phyloP scores from a whole-genome alignment of 2,329 filamentous ascomycete genomes.

The Cryphonectria parasitica region DNA sequence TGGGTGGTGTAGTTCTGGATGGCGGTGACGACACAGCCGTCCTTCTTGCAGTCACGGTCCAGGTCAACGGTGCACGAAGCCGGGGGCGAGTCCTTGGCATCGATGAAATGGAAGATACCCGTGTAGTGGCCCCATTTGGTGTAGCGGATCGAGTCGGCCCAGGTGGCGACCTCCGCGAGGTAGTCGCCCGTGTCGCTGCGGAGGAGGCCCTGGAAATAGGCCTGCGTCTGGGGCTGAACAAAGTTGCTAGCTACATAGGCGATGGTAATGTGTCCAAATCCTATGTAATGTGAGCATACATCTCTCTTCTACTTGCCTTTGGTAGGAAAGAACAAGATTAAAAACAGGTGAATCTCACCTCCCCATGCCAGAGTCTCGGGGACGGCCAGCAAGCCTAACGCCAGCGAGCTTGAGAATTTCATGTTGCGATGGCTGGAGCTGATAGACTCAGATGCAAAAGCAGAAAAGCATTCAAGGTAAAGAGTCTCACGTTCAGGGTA shows the following conservation, averaged over 20 bases:
- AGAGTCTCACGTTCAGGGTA: background rate
- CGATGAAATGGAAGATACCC: conserved; percentile 70
- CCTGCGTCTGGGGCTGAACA: conserved; percentile 58
- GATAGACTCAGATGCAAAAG: background rate
- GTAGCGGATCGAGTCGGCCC: conserved; percentile 70
- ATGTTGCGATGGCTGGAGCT: conserved; percentile 30
- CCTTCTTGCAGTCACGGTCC: conserved; percentile 63
- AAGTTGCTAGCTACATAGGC: conserved; percentile 66
- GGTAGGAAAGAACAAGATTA: background rate
- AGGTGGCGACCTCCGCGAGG: conserved; percentile 66
- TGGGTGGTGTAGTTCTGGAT: conserved; percentile 64
- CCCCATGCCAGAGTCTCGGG: conserved; percentile 46
- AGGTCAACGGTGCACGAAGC: conserved; percentile 59
- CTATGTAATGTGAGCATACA: conserved; percentile 39
- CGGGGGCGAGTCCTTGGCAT: conserved; percentile 67
- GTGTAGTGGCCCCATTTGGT: conserved; percentile 65
- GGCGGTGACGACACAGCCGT: conserved; percentile 65
- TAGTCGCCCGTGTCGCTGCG: conserved; percentile 59
- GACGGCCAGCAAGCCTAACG: conserved; percentile 38
- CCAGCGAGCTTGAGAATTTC: conserved; percentile 36
- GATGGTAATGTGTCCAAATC: conserved; percentile 68
- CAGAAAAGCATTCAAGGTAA: background rate
- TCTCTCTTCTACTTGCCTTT: background rate
- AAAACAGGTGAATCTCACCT: conserved; percentile 39
- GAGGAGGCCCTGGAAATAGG: conserved; percentile 62